Evolutionary conservation across 2,329 filamentous ascomycete species (phyloP).

Genomic region (Calonectria multiphialidica): DNA sequence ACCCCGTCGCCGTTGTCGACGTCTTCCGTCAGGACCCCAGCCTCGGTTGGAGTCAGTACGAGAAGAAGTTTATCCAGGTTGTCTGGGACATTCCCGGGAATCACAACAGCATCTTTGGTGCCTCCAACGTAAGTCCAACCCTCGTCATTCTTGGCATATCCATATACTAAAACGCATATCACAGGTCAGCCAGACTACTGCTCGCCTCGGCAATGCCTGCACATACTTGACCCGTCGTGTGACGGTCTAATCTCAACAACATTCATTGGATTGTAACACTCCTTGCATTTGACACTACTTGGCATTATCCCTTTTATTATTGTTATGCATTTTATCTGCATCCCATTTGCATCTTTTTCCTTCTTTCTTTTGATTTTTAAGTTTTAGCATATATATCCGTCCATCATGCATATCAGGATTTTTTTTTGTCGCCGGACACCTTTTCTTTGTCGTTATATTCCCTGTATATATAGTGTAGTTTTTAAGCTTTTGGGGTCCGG

Average conservation of each 20-base stretch:
- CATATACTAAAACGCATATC: not conserved
- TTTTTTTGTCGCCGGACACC: not conserved
- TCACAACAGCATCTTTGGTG: slow-evolving; percentile 20
- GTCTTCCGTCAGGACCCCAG: slow-evolving; percentile 16
- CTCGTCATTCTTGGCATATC: not conserved
- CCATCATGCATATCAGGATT: not conserved
- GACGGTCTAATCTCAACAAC: not conserved
- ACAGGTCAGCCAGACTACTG: slow-evolving; percentile 14
- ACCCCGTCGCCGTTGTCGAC: slow-evolving; percentile 15
- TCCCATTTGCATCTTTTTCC: too few relatives aligned
- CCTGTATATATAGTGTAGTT: slow-evolving; percentile 9
- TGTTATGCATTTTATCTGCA: not conserved
- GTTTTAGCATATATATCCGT: not conserved
- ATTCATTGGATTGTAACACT: not conserved
- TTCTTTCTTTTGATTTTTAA: not conserved
- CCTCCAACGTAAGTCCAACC: not conserved
- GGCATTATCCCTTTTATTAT: not conserved
- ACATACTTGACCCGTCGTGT: slow-evolving; percentile 10
- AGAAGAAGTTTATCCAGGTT: slow-evolving; percentile 16
- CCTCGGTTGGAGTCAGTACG: slow-evolving; percentile 18
- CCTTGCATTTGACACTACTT: not conserved
- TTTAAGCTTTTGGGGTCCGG: not conserved
- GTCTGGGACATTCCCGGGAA: slow-evolving; percentile 21
- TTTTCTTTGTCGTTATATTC: slow-evolving; percentile 6
- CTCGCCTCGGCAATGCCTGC: slow-evolving; percentile 11